Evolutionary conservation across 2,329 filamentous ascomycete genomes (phyloP), one percentile per base, ranked within the genome.

Genomic region (Colletotrichum filicis): DNA sequence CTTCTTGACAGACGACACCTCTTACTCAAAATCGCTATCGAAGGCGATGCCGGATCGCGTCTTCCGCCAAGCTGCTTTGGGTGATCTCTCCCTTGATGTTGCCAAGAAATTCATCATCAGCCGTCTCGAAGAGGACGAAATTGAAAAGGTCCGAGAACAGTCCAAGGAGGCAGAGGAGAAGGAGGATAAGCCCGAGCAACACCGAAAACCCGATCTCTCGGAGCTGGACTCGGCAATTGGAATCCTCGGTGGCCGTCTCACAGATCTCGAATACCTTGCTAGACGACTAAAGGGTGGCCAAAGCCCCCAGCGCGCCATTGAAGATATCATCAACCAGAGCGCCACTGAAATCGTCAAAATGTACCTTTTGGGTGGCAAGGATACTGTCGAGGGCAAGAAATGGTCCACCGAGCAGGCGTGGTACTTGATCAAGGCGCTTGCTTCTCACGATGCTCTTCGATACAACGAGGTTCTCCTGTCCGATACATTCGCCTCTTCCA

Each of bases 181-280:
- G 12, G 75, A 79, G 14, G 76, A 80, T n/a, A 78, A 79, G 11
- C 75, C 78, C 3, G 77, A 80, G 62, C 78, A 79, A 42, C 63
- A 66, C 60, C 56, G 74, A 19, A 77, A 80, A 2, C 80, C 81
- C 3, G 81, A 95, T 74, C 85, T 97, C 7, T 81, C 83, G 1
- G 94, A 95, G 74, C 88, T 99, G 1, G 95, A 98, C 78, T 88
- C 88, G 32, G 95, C 94, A 76, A 97, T 98, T 75, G 89, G 92
- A 32, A 89, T 92, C 0, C 88, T 99, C 1, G 97, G 97, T 26
- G 97, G 97, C 2, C 94, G 97, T 4, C 88, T 99, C n/a, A 98
- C 95, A 0, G 97, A 99, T 79, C 91, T 99, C 24, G 96, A 98
- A 80, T 97, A 97, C 79, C 90, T 99, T 56, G 93, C 95, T n/a